These are phyloP conservation scores for Chimonanthus salicifolius DNA, from an alignment of 164 flowering plant genomes.

Conservation along the genomic window DNA sequence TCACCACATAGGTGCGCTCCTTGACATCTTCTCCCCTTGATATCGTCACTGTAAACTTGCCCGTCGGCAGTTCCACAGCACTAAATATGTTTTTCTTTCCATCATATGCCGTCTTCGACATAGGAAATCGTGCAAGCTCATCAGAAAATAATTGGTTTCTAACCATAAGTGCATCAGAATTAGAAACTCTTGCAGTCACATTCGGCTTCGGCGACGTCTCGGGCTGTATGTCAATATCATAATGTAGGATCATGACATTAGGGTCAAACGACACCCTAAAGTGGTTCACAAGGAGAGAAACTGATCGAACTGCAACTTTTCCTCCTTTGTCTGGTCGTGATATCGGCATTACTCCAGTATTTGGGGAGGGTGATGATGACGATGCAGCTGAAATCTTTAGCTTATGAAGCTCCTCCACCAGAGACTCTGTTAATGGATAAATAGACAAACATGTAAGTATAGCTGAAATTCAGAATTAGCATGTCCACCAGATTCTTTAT, in stretches of 20 bases:
- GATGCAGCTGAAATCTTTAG: not conserved
- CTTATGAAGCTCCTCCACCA: not conserved
- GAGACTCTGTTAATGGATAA: not conserved
- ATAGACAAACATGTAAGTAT: not conserved
- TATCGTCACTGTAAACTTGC: constrained; percentile 33
- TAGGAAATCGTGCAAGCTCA: constrained; percentile 20
- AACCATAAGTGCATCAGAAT: constrained; percentile 22
- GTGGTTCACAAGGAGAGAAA: constrained; percentile 40
- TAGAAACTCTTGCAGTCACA: constrained; percentile 28
- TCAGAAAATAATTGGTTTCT: constrained; percentile 29
- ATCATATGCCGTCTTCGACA: constrained; percentile 46
- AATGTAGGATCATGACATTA: constrained; percentile 27
- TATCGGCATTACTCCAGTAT: constrained; percentile 14
- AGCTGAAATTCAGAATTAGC: not conserved
- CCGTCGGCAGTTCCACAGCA: constrained; percentile 41
- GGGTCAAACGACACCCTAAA: constrained; percentile 35
- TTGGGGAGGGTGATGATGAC: not conserved
- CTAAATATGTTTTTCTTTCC: constrained; percentile 65
- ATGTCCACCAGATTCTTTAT: not conserved
- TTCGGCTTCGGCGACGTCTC: constrained; percentile 17
- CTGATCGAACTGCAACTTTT: not conserved
- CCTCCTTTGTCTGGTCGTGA: constrained; percentile 54
- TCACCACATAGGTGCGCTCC: constrained; percentile 19
- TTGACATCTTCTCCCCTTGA: constrained; percentile 32
- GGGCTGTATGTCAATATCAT: constrained; percentile 37